Percentiles rank a stretch among this genome's conserved stretches.
Evolutionary conservation across 352 stramenopile species (phyloP).

Genomic region (Peronosclerospora sorghi): DNA sequence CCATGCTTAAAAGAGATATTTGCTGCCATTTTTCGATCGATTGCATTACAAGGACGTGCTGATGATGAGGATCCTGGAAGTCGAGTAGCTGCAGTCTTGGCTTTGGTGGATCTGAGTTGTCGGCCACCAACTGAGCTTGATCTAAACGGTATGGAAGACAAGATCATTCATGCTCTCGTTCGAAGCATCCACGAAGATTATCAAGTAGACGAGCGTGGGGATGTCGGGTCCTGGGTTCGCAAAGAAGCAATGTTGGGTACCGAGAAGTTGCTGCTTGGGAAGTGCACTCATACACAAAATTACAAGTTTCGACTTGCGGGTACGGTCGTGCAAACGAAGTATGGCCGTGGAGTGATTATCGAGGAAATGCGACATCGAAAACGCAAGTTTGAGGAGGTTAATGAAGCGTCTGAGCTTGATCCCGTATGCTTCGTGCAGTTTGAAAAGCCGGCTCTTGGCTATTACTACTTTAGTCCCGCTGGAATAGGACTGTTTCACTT

Average conservation of each 20-base stretch:
- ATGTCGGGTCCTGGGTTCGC: conserved; percentile 97
- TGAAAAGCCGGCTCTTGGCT: conserved; percentile 42
- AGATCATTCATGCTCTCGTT: conserved; percentile 81
- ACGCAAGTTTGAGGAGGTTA: conserved; percentile 16
- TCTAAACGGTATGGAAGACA: conserved; percentile 30
- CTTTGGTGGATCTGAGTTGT: conserved; percentile 83
- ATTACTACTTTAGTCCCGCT: conserved; percentile 60
- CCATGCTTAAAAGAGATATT: conserved; percentile 43
- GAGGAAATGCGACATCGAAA: conserved; percentile 25
- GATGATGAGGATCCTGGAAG: conserved; percentile 92
- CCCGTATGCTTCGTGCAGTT: conserved; percentile 56
- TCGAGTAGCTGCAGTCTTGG: conserved; percentile 87
- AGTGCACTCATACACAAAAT: conserved; percentile 19
- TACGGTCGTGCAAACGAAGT: conserved; percentile 17
- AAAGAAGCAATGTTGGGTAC: conserved; percentile 91
- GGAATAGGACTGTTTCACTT: conserved; percentile 42
- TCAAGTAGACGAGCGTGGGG: conserved; percentile 92
- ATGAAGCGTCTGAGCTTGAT: conserved; percentile 2
- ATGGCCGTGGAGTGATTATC: conserved; percentile 34
- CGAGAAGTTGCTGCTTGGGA: conserved; percentile 57
- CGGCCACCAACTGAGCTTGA: conserved; percentile 33
- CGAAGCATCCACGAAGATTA: conserved; percentile 89
- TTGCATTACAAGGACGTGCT: conserved; percentile 32
- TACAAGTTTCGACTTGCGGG: conserved; percentile 30
- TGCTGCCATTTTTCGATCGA: conserved; percentile 29